Conservation (phyloP, 1,284 basidiomycete species). For the Fomitopsis schrenkii region DNA sequence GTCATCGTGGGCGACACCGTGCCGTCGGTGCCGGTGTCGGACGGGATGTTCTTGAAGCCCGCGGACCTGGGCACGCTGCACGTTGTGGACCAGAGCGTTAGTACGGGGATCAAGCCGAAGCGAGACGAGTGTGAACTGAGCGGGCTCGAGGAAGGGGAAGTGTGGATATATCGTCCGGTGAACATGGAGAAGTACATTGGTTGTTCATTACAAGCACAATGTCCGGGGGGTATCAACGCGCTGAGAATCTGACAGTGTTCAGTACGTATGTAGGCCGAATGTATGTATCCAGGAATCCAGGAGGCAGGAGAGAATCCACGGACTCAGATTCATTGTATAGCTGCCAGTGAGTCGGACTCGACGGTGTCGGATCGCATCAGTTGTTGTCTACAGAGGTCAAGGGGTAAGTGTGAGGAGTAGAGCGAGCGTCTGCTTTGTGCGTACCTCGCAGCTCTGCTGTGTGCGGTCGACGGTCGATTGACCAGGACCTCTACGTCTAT, state of each 20-base stretch:
- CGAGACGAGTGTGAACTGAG: conserved; percentile 28
- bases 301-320: background rate
- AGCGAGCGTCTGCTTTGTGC: background rate
- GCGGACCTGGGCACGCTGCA: conserved; percentile 28
- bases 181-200: conserved; percentile 32
- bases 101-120: conserved; percentile 22
- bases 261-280: background rate
- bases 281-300: background rate
- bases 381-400: background rate
- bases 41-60: conserved; percentile 22
- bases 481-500: background rate
- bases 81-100: conserved; percentile 34
- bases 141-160: conserved; percentile 31
- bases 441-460: background rate
- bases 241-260: conserved; percentile 3
- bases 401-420: background rate
- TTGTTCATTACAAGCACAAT: conserved; percentile 17
- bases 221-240: conserved; percentile 20
- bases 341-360: background rate
- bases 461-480: background rate
- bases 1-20: conserved; percentile 29
- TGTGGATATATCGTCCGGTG: conserved; percentile 39
- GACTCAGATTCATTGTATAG: background rate
- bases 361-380: background rate
- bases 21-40: conserved; percentile 19